These are phyloP conservation scores for Myxozyma geophila DNA, from an alignment of 805 yeast species.

Conservation along the genomic window DNA sequence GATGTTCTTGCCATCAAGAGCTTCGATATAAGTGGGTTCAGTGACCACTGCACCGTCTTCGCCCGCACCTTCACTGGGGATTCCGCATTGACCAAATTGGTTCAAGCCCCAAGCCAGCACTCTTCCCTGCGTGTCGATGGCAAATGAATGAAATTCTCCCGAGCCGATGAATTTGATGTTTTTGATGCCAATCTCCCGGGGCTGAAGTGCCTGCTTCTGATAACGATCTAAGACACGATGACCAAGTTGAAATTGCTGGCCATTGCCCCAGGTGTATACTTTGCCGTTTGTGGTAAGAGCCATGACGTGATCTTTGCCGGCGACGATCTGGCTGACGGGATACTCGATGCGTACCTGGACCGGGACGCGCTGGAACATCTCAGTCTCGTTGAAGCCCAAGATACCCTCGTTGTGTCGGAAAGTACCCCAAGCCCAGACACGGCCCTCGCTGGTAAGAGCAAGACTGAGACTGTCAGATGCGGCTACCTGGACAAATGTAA, in stretches of 20 bases:
- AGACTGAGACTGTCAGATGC: conserved; percentile 94
- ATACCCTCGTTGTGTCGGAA: conserved; percentile 77
- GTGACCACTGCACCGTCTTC: conserved; percentile 85
- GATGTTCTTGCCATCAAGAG: conserved; percentile 62
- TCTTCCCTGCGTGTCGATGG: conserved; percentile 70
- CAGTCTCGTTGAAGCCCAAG: conserved; percentile 74
- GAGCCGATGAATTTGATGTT: conserved; percentile 80
- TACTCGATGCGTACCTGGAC: conserved; percentile 61
- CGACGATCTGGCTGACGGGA: conserved; percentile 78
- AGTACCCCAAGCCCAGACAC: conserved; percentile 97
- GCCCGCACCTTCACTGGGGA: conserved; percentile 57
- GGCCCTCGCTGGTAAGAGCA: conserved; percentile 76
- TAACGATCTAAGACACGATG: conserved; percentile 81
- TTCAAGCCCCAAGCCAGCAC: conserved; percentile 94
- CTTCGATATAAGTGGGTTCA: conserved; percentile 74
- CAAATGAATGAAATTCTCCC: conserved; percentile 97
- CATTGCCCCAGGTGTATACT: conserved; percentile 97
- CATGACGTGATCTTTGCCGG: conserved; percentile 90
- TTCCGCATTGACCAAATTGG: conserved; percentile 96
- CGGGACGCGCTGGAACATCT: conserved; percentile 70
- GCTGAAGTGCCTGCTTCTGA: conserved; percentile 71
- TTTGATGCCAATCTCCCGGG: conserved; percentile 80
- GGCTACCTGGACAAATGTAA: conserved; percentile 73
- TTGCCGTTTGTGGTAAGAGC: conserved; percentile 83
- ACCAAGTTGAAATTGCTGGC: conserved; percentile 91